A percentile compares a stretch with the other conserved stretches of the same genome.
These are phyloP conservation scores for Trypanosoma theileri DNA, from an alignment of 208 protist species.

Conservation along the genomic window DNA sequence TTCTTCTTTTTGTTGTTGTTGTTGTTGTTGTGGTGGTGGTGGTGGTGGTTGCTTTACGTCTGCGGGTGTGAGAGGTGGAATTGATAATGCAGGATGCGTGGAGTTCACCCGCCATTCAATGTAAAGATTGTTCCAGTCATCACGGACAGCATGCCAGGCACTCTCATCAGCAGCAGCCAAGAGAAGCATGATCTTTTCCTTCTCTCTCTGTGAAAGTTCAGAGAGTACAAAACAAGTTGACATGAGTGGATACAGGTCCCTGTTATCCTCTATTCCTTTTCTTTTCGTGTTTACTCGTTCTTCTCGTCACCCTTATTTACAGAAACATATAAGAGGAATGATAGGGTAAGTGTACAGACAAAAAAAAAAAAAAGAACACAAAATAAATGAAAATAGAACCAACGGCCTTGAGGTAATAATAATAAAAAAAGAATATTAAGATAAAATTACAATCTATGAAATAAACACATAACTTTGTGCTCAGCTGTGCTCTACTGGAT, in stretches of 20 bases:
- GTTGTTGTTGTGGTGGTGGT: too few relatives aligned
- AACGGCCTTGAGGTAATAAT: too few relatives aligned
- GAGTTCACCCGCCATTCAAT: slow-evolving; percentile 12
- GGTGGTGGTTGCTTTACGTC: too few relatives aligned
- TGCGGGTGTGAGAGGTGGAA: neutral
- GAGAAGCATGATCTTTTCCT: slow-evolving; percentile 20
- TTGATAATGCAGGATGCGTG: slow-evolving; percentile 5
- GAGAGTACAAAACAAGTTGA: slow-evolving; percentile 1
- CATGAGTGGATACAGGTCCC: neutral
- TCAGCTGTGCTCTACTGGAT: too few relatives aligned
- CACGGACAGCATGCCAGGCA: neutral
- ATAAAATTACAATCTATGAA: too few relatives aligned
- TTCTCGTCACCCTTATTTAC: neutral
- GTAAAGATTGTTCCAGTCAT: slow-evolving; percentile 5
- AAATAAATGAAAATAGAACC: too few relatives aligned
- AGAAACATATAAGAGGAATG: too few relatives aligned
- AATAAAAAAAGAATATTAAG: too few relatives aligned
- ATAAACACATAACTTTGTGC: too few relatives aligned
- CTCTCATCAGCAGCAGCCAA: slow-evolving; percentile 11
- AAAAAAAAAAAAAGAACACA: too few relatives aligned
- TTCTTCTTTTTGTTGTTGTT: too few relatives aligned
- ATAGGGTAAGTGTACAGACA: too few relatives aligned
- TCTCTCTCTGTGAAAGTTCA: slow-evolving; percentile 8
- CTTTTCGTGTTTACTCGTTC: neutral
- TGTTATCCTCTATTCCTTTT: neutral